Evolutionary conservation across 1,284 basidiomycete genomes (phyloP).

Genomic region (Microbotryum scabiosae): DNA sequence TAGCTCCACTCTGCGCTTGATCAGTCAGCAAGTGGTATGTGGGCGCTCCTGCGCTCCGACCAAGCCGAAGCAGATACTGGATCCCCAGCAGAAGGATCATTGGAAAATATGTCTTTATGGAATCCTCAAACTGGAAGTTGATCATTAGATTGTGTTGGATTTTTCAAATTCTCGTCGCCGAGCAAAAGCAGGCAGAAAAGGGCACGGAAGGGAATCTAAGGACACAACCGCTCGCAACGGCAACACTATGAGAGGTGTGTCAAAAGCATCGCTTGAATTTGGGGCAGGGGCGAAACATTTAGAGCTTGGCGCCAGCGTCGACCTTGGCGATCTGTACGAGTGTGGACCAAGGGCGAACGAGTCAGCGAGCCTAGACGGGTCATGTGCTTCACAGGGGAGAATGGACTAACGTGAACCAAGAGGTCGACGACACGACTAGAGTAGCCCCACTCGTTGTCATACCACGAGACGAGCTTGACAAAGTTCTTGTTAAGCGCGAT

Average conservation of each 20-base stretch:
- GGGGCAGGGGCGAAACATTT: constrained; percentile 1
- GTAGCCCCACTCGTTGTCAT: constrained; percentile 96
- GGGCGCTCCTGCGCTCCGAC: too few relatives aligned
- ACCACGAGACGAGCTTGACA: constrained; percentile 39
- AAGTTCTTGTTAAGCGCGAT: constrained; percentile 68
- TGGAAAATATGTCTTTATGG: too few relatives aligned
- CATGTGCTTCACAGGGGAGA: constrained; percentile 17
- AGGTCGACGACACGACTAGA: constrained; percentile 90
- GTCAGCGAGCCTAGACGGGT: background rate
- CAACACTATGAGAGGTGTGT: background rate
- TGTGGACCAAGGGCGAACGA: background rate
- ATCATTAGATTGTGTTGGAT: too few relatives aligned
- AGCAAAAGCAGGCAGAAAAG: too few relatives aligned
- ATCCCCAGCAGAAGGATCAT: too few relatives aligned
- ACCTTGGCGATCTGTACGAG: constrained; percentile 9
- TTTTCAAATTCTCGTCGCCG: too few relatives aligned
- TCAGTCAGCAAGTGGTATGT: too few relatives aligned
- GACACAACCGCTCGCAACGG: too few relatives aligned
- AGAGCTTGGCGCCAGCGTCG: constrained; percentile 23
- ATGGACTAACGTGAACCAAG: constrained; percentile 69
- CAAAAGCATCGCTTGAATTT: background rate
- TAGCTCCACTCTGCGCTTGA: too few relatives aligned
- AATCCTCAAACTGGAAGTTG: too few relatives aligned
- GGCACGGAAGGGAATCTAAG: too few relatives aligned
- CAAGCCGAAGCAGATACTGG: too few relatives aligned